Base-by-base conservation (phyloP, 192 early-diverging fungal genomes). In the Entomortierella parvispora region DNA sequence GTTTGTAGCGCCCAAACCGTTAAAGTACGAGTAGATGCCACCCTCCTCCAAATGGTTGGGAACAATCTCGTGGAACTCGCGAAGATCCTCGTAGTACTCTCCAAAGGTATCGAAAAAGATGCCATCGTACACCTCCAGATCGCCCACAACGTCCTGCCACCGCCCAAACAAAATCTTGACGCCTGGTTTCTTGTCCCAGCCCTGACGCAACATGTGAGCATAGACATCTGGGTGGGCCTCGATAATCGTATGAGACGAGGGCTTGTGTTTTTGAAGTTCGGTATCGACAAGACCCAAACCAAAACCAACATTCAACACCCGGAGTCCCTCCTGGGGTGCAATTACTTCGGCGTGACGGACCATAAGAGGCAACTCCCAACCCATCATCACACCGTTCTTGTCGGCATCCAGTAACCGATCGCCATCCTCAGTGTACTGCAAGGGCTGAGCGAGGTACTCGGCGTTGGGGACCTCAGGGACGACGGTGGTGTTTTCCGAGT, bases 171-270 rank as follows among this genome's bases (percentile, higher is more conserved):
- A 61, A 50, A 97, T 94, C 45, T 84, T 86, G 28, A 97, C 95
- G 28, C 88, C 88, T 18, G 89, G 87, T 29, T 93, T 93, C 51
- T 91, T 89, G 82, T 93, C 90, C 97, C 96, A 97, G 10, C 92
- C 95, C 26, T 91, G 76, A 25, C 81, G 81, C 33, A 90, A 54
- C 94, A 98, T 98, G 54, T 93, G 86, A 31, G 86, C 86, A 79
- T 95, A 96, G 26, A 99, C 97, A 75, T 97, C 96, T 10, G 97
- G 95, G 62, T 99, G 97, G 1, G 97, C 97, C 80, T 99, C 97
- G 44, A 97, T 94, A 72, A 99, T 98, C 15, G 91, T 92, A 74
- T 99, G 97, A 26, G 80, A 69, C 6, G 67, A 64, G 2, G 94
- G 96, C 2, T 80, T 74, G 28, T 85, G 88, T 32, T 84, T 85